Evolutionary conservation across 129 eudicot species (phyloP), one percentile per base, ranked within the genome.

Genomic region (Oenanthe sinensis): DNA sequence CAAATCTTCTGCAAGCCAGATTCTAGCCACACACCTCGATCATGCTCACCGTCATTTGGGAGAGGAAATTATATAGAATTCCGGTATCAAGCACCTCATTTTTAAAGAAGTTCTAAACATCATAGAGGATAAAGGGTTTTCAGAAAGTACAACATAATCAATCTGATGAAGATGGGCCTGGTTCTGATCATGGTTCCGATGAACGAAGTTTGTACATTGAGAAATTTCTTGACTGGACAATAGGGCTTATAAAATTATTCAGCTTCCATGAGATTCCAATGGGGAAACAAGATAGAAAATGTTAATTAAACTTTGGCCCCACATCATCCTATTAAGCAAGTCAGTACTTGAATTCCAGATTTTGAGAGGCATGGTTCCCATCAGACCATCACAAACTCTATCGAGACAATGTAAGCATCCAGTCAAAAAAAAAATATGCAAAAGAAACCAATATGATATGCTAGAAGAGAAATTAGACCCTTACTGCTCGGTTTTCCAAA

Each of bases 401-500:
- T 54, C 10, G 26, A 19, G 26, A 54, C 11, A 54, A 20, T 19
- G 26, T 26, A 54, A 54, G 62, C 8, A 54, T 54, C 62, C 62
- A 54, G 22, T 20, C 36, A 54, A 20, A 60, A 24, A n/a, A 60
- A 65, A 6, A 67, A 13, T 67, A 30, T 26, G 43, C 8, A 67
- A 26, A 28, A 28, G 2, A 67, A 67, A 67, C 14, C 72, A 12
- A 70, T 55, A 63, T 75, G 62, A 48, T 72, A 48, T 58, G 67
- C 44, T 55, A 72, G 33, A 17, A 10, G 24, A 55, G 72, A 60
- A 15, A 83, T 13, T 60, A 75, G 80, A 75, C 24, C 76, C 96
- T 83, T 91, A 91, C 96, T 79, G 77, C 71, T 88, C 82, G 9
- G 83, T 54, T 84, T 88, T 91, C 97, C 97, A 93, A 82, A 93